Base-by-base conservation (phyloP, 208 protist genomes). In the Wallacemonas sp. region DNA sequence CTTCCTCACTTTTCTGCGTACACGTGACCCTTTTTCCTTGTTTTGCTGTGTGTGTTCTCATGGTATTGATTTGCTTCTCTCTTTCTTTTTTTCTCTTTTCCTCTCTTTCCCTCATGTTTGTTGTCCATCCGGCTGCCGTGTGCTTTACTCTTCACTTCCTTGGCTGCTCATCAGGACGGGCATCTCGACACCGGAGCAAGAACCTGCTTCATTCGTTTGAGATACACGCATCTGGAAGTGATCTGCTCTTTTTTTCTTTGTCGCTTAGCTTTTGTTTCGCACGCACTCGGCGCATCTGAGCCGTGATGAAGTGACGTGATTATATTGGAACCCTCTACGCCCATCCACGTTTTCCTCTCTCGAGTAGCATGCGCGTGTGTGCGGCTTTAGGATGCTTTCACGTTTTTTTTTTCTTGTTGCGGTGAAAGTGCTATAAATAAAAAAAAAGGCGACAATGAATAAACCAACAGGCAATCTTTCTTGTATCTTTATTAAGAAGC, bases 401-500 rank as follows among this genome's bases (percentile, higher is more conserved):
- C n/a, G n/a, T 54, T 61, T 38, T 32, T 27, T 68, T 37, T 57
- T 58, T 19, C 3, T 26, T 52, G 27, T 26, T n/a, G 58, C 34
- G 17, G 37, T 39, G n/a, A n/a, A n/a, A n/a, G n/a, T n/a, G n/a
- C n/a, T n/a, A n/a, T n/a, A n/a, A n/a, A n/a, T n/a, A n/a, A n/a
- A n/a, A n/a, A n/a, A n/a, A n/a, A n/a, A n/a, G n/a, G n/a, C n/a
- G n/a, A n/a, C n/a, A n/a, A n/a, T n/a, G n/a, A n/a, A n/a, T n/a
- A n/a, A n/a, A n/a, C n/a, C n/a, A n/a, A n/a, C n/a, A n/a, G n/a
- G n/a, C n/a, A n/a, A n/a, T n/a, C n/a, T n/a, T n/a, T n/a, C n/a
- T n/a, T 61, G 22, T 71, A 69, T 57, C 46, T 71, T 71, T 66
- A 71, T 71, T 34, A 66, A 53, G 64, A 60, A 48, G 2, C 12